Evolutionary conservation across 2,329 filamentous ascomycete genomes (phyloP), one percentile per base, ranked within the genome.

Genomic region (Phialophora expanda): DNA sequence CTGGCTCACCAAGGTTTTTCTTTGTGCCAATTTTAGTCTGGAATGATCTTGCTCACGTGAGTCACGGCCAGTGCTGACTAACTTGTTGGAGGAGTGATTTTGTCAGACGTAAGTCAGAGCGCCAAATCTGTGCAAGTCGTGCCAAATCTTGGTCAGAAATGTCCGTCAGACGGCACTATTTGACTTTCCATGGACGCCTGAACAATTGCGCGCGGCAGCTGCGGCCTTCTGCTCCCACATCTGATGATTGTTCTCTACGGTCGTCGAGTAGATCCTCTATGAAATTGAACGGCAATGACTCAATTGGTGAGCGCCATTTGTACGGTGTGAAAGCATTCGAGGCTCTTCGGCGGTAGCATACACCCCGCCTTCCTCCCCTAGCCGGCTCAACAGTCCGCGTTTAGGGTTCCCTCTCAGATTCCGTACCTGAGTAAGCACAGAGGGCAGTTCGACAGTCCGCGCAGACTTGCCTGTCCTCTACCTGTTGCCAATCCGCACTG

Each of bases 341-440:
- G 22, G 20, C 48, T 28, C 20, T 11, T 26, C 22, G 48, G 48
- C 20, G 24, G 48, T 24, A 51, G 48, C 24, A 28, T 26, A n/a
- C 14, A 22, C 14, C 48, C 12, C 8, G 12, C 0, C 48, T 14
- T 12, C 0, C 11, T 7, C 48, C 48, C 48, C 1, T 24, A 9
- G 20, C 20, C 11, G 32, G 14, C 22, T 51, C 48, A 51, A 22
- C 48, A 28, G 24, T 51, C 48, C 14, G 48, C 48, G 14, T 26
- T 9, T 28, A 22, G 48, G 46, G 9, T 9, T 51, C 8, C 12
- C 7, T 24, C 48, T 3, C 48, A 14, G 22, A 51, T n/a, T n/a
- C 22, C 22, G 4, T 51, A 51, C 48, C 48, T 26, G 48, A 51
- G 48, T 51, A 51, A 51, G 48, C 48, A 22, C 7, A 28, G 46